Conservation (phyloP, 345 rosid species). For the Linum lewisii region DNA sequence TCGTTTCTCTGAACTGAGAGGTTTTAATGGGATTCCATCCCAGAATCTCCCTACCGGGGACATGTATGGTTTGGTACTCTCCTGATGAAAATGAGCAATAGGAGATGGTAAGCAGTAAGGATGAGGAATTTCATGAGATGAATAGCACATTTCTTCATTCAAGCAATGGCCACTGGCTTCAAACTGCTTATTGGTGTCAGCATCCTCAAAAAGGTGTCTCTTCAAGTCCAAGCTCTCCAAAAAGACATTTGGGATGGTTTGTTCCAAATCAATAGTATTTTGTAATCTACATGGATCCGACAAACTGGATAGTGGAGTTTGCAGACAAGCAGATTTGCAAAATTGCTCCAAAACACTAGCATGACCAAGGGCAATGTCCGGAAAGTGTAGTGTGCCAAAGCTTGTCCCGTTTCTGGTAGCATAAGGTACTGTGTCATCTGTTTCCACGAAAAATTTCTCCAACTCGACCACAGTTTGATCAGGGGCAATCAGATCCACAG, state of each 20-base stretch:
- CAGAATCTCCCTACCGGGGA: slow-evolving; percentile 71
- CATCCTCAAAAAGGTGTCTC: neutral
- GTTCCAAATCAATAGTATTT: neutral
- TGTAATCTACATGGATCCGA: neutral
- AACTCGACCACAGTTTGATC: neutral
- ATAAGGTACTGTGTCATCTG: neutral
- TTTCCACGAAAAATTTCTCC: slow-evolving; percentile 1
- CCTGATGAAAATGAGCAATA: slow-evolving; percentile 14
- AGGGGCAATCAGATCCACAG: neutral
- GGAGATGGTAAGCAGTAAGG: neutral
- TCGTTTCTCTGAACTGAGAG: slow-evolving; percentile 62
- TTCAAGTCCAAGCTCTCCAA: neutral
- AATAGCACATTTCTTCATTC: neutral
- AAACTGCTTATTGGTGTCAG: neutral
- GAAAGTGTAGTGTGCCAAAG: neutral
- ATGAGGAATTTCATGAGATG: neutral
- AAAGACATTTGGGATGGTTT: neutral
- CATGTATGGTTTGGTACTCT: slow-evolving; percentile 34
- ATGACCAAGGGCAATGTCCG: neutral
- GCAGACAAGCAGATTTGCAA: neutral
- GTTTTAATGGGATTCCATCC: slow-evolving; percentile 48
- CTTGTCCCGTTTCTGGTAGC: neutral
- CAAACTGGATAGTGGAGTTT: neutral
- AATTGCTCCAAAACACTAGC: slow-evolving; percentile 1
- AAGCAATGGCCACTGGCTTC: neutral